Base-by-base conservation (phyloP, 176 grass and related monocot genomes). In the Triticum urartu region DNA sequence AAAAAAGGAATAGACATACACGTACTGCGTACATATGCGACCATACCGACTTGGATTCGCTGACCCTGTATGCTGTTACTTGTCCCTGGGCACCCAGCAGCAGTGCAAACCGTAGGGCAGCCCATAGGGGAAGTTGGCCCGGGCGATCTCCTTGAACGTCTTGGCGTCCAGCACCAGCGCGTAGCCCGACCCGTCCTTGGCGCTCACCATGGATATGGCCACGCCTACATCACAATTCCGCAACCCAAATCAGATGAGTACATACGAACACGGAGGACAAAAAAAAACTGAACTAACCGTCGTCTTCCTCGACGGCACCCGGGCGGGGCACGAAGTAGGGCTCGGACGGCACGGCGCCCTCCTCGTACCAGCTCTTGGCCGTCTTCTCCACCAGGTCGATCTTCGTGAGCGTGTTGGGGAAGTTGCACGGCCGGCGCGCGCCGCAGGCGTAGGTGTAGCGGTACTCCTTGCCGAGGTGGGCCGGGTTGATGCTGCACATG, bases 401-500 rank as follows among this genome's bases (percentile, higher is more conserved):
- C 90, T 99, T 99, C 45, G 97, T 94, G 83, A 99, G 87, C 11
- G 97, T 94, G 91, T 99, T 99, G 77, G 97, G 94, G 89, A 99
- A 99, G 83, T 99, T 99, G 90, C 97, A 99, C 14, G 97, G 97
- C 71, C 97, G 87, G 25, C 9, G 82, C 71, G 97, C 97, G 38
- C 97, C 97, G 35, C 97, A 96, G 67, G 94, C 97, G 64, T 99
- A 99, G 39, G 87, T 87, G 84, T 99, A 99, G 9, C 94, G 86
- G 71, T 99, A 99, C 89, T 83, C 50, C 85, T 90, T 99, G 82
- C 97, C 97, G 20, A 93, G 40, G 85, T 79, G 86, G 8, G 82
- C 90, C 0, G 92, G 97, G 92, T 99, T 99, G 83, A 99, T 96
- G 85, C 92, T 99, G 87, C 94, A 99, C 97, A 96, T 99, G 87